Conservation (phyloP, 129 eudicot species). For the Centrapalus pauciflorus region DNA sequence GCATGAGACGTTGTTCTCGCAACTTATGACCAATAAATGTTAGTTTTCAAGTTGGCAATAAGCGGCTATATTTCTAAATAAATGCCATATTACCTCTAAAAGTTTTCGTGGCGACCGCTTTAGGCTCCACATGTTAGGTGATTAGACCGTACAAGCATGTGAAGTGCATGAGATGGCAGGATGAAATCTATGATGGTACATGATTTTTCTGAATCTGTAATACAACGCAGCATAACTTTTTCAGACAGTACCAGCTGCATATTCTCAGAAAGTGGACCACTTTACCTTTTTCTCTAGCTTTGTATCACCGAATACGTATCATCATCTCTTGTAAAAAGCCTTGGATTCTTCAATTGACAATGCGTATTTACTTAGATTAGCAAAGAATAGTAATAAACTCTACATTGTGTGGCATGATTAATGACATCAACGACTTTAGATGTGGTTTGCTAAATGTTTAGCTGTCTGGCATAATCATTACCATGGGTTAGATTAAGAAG, state of each 20-base stretch:
- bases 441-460: constrained; percentile 5
- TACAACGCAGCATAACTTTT: constrained; percentile 5
- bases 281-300: background rate
- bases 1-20: background rate
- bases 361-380: background rate
- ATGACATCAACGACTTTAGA: background rate
- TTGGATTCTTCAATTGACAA: background rate
- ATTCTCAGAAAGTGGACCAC: constrained; percentile 27
- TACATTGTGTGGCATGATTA: background rate
- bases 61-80: constrained; percentile 8
- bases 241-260: constrained; percentile 7
- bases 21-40: constrained; percentile 8
- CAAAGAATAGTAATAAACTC: background rate
- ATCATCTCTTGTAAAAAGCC: constrained; percentile 4
- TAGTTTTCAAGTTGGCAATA: constrained; percentile 3
- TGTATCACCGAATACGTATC: background rate
- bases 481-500: constrained; percentile 7
- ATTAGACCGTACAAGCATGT: constrained; percentile 10
- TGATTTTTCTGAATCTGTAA: background rate
- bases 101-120: constrained; percentile 11
- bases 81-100: constrained; percentile 11
- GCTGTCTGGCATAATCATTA: background rate
- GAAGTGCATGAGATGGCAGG: constrained; percentile 15
- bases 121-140: constrained; percentile 18
- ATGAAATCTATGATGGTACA: constrained; percentile 7